A percentile compares a stretch with the other conserved stretches of the same genome.
Conservation (phyloP, 2,329 filamentous ascomycete species). For the Alternaria brassicicola region DNA sequence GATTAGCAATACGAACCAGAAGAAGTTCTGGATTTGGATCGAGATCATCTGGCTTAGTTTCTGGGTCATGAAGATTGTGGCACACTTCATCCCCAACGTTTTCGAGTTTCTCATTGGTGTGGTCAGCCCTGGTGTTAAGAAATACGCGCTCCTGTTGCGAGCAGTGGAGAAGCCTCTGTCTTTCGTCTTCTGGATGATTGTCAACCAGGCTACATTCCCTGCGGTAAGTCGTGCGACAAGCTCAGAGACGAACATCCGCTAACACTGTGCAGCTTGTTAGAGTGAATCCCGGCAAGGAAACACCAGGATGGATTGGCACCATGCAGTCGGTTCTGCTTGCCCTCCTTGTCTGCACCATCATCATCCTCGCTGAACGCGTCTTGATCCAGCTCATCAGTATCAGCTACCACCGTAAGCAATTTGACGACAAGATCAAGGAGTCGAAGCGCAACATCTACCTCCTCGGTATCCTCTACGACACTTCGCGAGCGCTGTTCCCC, state of each 20-base stretch:
- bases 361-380: constrained; percentile 77
- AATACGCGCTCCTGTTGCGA: constrained; percentile 65
- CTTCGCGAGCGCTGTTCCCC: constrained; percentile 85
- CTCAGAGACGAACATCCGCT: background rate
- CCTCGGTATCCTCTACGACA: constrained; percentile 85
- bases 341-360: constrained; percentile 68
- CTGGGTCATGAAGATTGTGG: constrained; percentile 66
- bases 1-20: constrained; percentile 62
- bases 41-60: constrained; percentile 69
- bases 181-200: constrained; percentile 65
- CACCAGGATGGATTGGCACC: constrained; percentile 57
- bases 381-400: constrained; percentile 84
- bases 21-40: constrained; percentile 70
- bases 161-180: constrained; percentile 66
- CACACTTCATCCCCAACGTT: constrained; percentile 63
- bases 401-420: constrained; percentile 83
- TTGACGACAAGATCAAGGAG: constrained; percentile 80
- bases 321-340: constrained; percentile 71
- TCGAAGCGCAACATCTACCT: constrained; percentile 87
- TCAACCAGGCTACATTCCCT: constrained; percentile 65
- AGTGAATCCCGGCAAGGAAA: constrained; percentile 17
- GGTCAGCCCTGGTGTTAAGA: constrained; percentile 68
- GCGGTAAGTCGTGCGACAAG: constrained; percentile 36
- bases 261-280: constrained; percentile 11
- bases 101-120: constrained; percentile 68